Evolutionary conservation across 2,329 filamentous ascomycete species (phyloP).

Genomic region (Aureobasidium sp.): DNA sequence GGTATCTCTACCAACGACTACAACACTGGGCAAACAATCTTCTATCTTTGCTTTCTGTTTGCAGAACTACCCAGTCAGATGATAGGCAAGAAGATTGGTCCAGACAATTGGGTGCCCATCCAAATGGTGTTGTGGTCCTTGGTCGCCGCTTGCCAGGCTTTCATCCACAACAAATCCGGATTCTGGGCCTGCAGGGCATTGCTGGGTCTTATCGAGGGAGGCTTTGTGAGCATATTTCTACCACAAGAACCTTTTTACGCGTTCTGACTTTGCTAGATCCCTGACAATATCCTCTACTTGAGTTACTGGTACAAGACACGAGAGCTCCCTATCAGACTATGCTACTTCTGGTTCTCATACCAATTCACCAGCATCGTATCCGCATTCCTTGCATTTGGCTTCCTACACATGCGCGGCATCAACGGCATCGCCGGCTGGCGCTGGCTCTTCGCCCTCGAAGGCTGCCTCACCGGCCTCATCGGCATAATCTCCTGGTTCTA

Average conservation of each 20-base stretch:
- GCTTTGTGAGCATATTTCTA: constrained; percentile 33
- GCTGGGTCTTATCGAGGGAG: constrained; percentile 39
- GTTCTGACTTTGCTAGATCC: constrained; percentile 34
- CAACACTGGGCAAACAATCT: constrained; percentile 38
- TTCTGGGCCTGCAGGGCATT: constrained; percentile 40
- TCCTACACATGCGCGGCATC: constrained; percentile 41
- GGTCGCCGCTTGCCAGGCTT: constrained; percentile 24
- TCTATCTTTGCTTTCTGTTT: constrained; percentile 36
- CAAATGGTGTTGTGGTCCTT: constrained; percentile 28
- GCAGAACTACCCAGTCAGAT: constrained; percentile 32
- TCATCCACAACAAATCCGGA: constrained; percentile 28
- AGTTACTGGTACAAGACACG: constrained; percentile 69
- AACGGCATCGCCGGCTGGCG: constrained; percentile 50
- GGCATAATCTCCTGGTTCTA: constrained; percentile 52
- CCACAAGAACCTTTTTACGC: too few species aligned
- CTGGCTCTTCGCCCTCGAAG: constrained; percentile 47
- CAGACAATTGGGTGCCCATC: constrained; percentile 24
- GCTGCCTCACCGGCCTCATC: constrained; percentile 47
- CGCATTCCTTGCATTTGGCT: constrained; percentile 50
- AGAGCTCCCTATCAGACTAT: constrained; percentile 61
- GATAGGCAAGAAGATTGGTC: constrained; percentile 23
- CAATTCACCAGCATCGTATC: constrained; percentile 49
- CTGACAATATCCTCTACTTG: constrained; percentile 59
- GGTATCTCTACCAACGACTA: constrained; percentile 42
- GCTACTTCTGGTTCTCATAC: constrained; percentile 65